Evolutionary conservation across 495 filamentous ascomycete species (phyloP), one percentile per base, ranked within the genome.

Genomic region (Lineolata rhizophorae): DNA sequence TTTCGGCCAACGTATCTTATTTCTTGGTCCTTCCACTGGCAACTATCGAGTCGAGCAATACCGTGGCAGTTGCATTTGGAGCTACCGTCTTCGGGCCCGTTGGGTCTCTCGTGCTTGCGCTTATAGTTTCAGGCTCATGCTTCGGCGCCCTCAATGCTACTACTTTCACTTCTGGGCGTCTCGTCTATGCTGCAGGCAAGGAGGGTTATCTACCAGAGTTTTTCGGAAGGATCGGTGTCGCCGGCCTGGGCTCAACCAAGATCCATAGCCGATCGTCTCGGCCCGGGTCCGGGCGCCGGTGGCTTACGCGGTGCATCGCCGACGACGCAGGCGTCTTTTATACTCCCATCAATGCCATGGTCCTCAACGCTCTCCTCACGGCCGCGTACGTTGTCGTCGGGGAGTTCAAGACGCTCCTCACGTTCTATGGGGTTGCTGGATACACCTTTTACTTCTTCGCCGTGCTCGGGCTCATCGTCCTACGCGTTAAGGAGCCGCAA

Each of bases 401-500:
- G 49, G 81, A 91, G 45, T 97, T 97, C 49, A 61, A 67, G 15
- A 93, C 85, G 3, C 66, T 97, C 1, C 58, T 94, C 30, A 94
- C 83, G 3, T 97, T 97, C 54, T 94, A 92, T 54, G 87, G 90
- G 18, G 87, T 97, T 0, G 87, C 84, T 2, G 83, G 82, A 4
- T 97, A 95, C 49, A 78, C 74, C 0, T 95, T 95, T 49, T 97
- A 97, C 55, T 97, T 97, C 53, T 48, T 91, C 20, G 91, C 85
- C 0, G 87, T 97, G 1, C 67, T 97, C 0, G 87, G 87, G 0
- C 61, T 97, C 18, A 91, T 97, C 34, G 69, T 95, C 19, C 58
- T 97, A 38, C 60, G 87, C 16, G 75, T 94, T n/a, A 66, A 65
- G 24, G 87, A 95, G 49, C 90, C 90, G 5, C 55, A 69, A 35